These are phyloP conservation scores for Afroboletus lepidellus DNA, from an alignment of 1,284 basidiomycete genomes.

Conservation along the genomic window DNA sequence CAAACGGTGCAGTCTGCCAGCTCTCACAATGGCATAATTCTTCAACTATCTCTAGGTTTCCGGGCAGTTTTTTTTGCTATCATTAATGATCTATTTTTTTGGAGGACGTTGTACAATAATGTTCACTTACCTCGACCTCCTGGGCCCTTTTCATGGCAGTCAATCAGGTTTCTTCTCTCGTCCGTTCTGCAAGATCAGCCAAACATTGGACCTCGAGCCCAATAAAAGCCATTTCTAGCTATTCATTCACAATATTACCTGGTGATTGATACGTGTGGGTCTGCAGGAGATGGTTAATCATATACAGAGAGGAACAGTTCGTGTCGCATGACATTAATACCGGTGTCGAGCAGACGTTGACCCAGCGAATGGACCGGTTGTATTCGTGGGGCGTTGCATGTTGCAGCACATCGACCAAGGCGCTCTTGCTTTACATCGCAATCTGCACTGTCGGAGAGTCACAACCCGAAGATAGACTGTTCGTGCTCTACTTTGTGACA, in stretches of 20 bases:
- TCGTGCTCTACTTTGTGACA: not conserved
- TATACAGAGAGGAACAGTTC: not conserved
- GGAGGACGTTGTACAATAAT: not conserved
- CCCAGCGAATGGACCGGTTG: not conserved
- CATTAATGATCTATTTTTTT: not conserved
- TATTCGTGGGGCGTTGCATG: not conserved
- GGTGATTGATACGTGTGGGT: not conserved
- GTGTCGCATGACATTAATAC: not conserved
- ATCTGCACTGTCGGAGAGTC: not conserved
- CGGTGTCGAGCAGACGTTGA: not conserved
- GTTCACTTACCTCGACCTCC: not conserved
- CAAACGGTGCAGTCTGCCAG: no score
- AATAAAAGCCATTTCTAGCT: not conserved
- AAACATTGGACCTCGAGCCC: not conserved
- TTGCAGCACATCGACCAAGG: not conserved
- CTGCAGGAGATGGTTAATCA: not conserved
- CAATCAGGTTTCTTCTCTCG: not conserved
- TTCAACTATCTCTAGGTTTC: not conserved
- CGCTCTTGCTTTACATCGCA: not conserved
- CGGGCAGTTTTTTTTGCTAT: not conserved
- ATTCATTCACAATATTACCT: not conserved
- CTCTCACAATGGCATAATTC: no score
- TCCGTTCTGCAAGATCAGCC: not conserved
- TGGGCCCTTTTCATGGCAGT: not conserved
- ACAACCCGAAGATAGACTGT: not conserved